phyloP scores from a whole-genome alignment of 2,329 filamentous ascomycete species.

The Fusarium anguioides region DNA sequence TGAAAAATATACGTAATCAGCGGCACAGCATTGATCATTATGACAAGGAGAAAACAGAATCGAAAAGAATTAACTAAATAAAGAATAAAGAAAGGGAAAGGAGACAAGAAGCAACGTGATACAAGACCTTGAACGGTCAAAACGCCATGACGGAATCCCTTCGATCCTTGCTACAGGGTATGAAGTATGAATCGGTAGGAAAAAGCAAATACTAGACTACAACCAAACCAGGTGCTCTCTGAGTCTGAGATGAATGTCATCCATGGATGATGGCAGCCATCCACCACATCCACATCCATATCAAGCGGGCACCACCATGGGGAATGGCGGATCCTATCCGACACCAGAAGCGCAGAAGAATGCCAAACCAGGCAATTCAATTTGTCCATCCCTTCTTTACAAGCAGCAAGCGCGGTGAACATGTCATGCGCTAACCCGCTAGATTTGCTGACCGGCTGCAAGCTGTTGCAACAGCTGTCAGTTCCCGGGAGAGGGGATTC shows the following conservation, averaged over 20 bases:
- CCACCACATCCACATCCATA: too few species aligned
- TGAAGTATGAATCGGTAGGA: constrained; percentile 12
- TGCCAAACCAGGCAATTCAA: constrained; percentile 28
- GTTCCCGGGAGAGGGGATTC: constrained; percentile 6
- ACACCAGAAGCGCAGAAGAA: constrained; percentile 16
- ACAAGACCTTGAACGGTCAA: constrained; percentile 9
- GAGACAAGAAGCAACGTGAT: constrained; percentile 27
- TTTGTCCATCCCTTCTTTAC: constrained; percentile 19
- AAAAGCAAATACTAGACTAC: constrained; percentile 27
- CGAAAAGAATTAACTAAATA: background rate
- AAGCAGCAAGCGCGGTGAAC: constrained; percentile 8
- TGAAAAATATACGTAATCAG: constrained; percentile 38
- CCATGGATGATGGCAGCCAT: too few species aligned
- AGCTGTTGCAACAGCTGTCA: constrained; percentile 25
- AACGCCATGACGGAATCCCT: constrained; percentile 35
- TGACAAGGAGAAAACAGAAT: constrained; percentile 21
- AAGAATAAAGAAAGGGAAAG: background rate
- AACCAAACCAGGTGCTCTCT: background rate
- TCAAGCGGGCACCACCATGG: constrained; percentile 12
- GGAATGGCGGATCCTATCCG: constrained; percentile 30
- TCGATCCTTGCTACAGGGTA: constrained; percentile 29
- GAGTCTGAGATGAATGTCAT: constrained; percentile 32
- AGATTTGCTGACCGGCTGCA: constrained; percentile 40
- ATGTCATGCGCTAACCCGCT: constrained; percentile 34
- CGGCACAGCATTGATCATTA: constrained; percentile 26